Percentiles rank a stretch among this genome's conserved stretches.
Evolutionary conservation across 2,329 filamentous ascomycete species (phyloP).

Genomic region (Pseudonectria buxi): DNA sequence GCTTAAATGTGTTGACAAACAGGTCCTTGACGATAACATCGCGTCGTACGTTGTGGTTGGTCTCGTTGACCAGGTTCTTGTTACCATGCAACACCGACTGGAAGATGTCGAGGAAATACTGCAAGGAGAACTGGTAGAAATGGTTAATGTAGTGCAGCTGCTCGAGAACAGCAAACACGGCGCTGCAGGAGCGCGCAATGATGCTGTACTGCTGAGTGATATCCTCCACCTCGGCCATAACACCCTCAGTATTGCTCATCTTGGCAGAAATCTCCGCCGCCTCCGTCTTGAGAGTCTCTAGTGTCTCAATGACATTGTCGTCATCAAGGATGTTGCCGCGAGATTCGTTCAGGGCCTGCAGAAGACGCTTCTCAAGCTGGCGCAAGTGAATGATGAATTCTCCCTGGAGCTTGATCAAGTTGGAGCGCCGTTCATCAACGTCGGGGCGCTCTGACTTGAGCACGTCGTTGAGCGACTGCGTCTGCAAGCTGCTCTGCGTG

Average conservation of each 20-base stretch:
- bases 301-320: slow-evolving; percentile 94
- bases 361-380: slow-evolving; percentile 85
- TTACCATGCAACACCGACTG: slow-evolving; percentile 81
- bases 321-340: slow-evolving; percentile 97
- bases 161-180: slow-evolving; percentile 93
- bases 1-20: slow-evolving; percentile 85
- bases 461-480: slow-evolving; percentile 94
- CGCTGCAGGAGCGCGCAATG: slow-evolving; percentile 90
- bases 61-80: slow-evolving; percentile 61
- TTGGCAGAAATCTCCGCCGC: slow-evolving; percentile 93
- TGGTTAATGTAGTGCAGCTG: slow-evolving; percentile 97
- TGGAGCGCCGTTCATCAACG: slow-evolving; percentile 91
- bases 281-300: slow-evolving; percentile 96
- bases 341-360: slow-evolving; percentile 95
- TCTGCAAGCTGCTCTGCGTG: slow-evolving; percentile 96
- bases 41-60: slow-evolving; percentile 70
- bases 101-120: slow-evolving; percentile 98
- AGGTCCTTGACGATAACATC: slow-evolving; percentile 88
- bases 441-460: slow-evolving; percentile 96
- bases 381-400: slow-evolving; percentile 98
- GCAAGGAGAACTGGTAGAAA: slow-evolving; percentile 98
- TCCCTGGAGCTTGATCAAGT: slow-evolving; percentile 96
- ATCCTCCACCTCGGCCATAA: slow-evolving; percentile 95
- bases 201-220: slow-evolving; percentile 93
- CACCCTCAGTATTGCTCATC: slow-evolving; percentile 93